Percentiles rank a stretch among this genome's conserved stretches.
phyloP scores from a whole-genome alignment of 176 grass and related monocot species.

The Oryza glumipatula region DNA sequence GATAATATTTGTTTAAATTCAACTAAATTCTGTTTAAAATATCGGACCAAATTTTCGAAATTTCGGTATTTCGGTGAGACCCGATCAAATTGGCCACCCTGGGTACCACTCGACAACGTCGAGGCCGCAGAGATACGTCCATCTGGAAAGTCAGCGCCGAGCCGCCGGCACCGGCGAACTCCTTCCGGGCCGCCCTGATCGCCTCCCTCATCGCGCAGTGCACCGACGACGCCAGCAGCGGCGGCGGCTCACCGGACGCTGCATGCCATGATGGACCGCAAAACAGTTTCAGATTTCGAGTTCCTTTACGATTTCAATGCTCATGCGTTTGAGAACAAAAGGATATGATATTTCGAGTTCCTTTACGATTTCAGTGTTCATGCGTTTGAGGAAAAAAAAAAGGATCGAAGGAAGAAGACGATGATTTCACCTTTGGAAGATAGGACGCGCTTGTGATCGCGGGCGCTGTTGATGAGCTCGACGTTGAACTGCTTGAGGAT shows the following conservation, averaged over 20 bases:
- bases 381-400: no score
- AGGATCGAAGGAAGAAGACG: no score
- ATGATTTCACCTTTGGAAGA: constrained; percentile 70
- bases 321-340: no score
- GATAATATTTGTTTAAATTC: no score
- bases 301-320: no score
- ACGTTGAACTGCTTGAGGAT: constrained; percentile 84
- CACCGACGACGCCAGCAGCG: constrained; percentile 83
- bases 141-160: constrained; percentile 64
- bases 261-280: constrained; percentile 10
- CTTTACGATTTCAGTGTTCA: neutral
- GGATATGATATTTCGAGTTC: no score
- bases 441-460: constrained; percentile 64
- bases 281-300: neutral
- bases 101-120: constrained; percentile 80
- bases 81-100: no score
- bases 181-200: constrained; percentile 66
- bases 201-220: constrained; percentile 93
- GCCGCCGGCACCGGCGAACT: constrained; percentile 32
- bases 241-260: constrained; percentile 85
- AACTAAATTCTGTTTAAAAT: no score
- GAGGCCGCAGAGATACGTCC: constrained; percentile 85
- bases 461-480: constrained; percentile 67
- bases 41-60: no score
- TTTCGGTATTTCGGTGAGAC: no score